Evolutionary conservation across 1,284 basidiomycete genomes (phyloP).

Genomic region (Sporisorium iseilematis-ciliati): DNA sequence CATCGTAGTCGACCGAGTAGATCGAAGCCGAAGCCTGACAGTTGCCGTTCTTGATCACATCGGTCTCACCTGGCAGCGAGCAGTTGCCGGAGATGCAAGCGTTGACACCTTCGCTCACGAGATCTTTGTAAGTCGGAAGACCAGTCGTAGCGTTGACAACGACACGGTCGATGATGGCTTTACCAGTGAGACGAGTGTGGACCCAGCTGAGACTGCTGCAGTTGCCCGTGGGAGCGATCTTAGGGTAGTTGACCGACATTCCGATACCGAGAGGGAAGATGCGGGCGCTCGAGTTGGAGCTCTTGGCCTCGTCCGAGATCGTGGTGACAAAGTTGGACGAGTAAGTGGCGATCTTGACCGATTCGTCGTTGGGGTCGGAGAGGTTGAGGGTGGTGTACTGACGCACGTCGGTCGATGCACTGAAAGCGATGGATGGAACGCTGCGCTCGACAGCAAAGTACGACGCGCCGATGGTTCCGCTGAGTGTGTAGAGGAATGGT

Average conservation of each 20-base stretch:
- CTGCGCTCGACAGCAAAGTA: slow-evolving; percentile 54
- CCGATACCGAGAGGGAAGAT: slow-evolving; percentile 58
- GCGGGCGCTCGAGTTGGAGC: slow-evolving; percentile 20
- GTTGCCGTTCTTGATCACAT: slow-evolving; percentile 37
- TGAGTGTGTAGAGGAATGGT: slow-evolving; percentile 58
- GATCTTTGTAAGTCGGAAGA: slow-evolving; percentile 53
- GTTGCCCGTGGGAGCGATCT: slow-evolving; percentile 34
- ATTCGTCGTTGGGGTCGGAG: slow-evolving; percentile 51
- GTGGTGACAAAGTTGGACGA: slow-evolving; percentile 61
- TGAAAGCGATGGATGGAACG: slow-evolving; percentile 60
- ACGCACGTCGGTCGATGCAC: slow-evolving; percentile 45
- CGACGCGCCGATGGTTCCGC: slow-evolving; percentile 61
- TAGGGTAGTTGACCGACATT: slow-evolving; percentile 60
- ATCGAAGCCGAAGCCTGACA: slow-evolving; percentile 57
- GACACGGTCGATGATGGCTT: slow-evolving; percentile 56
- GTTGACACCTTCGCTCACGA: slow-evolving; percentile 54
- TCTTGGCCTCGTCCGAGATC: slow-evolving; percentile 40
- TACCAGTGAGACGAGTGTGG: slow-evolving; percentile 56
- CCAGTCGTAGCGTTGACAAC: slow-evolving; percentile 51
- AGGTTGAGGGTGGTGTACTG: slow-evolving; percentile 51
- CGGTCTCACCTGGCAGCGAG: slow-evolving; percentile 61
- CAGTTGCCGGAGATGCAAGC: slow-evolving; percentile 56
- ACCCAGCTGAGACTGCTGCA: slow-evolving; percentile 36
- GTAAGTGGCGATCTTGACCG: slow-evolving; percentile 49
- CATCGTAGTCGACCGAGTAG: slow-evolving; percentile 63